These are phyloP conservation scores for Trichocomaceae sp. DNA, from an alignment of 2,329 filamentous ascomycete genomes.

Conservation along the genomic window DNA sequence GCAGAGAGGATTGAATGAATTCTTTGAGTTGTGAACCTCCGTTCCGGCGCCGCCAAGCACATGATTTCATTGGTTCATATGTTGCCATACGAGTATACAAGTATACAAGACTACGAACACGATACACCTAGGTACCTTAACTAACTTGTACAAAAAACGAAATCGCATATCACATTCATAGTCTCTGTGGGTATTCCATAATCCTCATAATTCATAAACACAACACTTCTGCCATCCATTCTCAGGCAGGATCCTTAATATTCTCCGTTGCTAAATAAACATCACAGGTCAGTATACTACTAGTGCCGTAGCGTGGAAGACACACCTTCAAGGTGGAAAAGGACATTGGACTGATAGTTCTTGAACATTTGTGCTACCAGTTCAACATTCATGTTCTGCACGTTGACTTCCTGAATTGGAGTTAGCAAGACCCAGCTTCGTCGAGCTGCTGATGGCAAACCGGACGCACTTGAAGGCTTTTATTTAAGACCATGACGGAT, in stretches of 20 bases:
- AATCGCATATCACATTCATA: not conserved
- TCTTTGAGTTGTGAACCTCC: constrained; percentile 6
- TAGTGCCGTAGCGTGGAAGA: not conserved
- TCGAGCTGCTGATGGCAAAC: not conserved
- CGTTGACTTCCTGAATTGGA: constrained; percentile 74
- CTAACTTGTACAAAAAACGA: not conserved
- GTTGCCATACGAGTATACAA: not conserved
- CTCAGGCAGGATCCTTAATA: constrained; percentile 66
- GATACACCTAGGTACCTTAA: too few relatives aligned
- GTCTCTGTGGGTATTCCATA: constrained; percentile 5
- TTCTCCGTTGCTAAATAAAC: constrained; percentile 65
- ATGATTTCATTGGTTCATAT: constrained; percentile 1
- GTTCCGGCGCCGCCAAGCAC: constrained; percentile 11
- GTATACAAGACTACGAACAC: not conserved
- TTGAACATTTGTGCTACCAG: constrained; percentile 99
- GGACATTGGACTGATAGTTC: constrained; percentile 96
- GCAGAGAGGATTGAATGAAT: not conserved
- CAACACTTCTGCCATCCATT: not conserved
- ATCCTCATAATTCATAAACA: constrained; percentile 12
- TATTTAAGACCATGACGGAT: constrained; percentile 86
- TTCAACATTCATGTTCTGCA: constrained; percentile 98
- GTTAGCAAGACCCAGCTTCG: not conserved
- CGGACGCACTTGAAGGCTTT: constrained; percentile 65
- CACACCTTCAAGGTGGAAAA: constrained; percentile 93
- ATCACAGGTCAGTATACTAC: not conserved